Evolutionary conservation across 371 early-diverging fungal species (phyloP).

Genomic region (Mortierella sp.): DNA sequence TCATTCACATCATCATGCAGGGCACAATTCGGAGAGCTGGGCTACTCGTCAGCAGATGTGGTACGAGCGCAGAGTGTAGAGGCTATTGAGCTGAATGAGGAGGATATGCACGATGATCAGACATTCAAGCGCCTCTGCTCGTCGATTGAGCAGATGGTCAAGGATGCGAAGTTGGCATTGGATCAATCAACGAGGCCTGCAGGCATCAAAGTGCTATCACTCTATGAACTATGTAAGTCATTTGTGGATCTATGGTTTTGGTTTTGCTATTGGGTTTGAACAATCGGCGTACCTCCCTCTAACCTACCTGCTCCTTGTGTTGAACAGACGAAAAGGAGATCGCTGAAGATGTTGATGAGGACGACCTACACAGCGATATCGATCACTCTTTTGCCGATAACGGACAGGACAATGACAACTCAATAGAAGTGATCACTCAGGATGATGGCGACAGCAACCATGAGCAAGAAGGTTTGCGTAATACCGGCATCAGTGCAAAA

Average conservation of each 20-base stretch:
- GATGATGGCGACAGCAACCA: background rate
- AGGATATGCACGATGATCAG: constrained; percentile 37
- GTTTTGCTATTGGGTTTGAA: constrained; percentile 4
- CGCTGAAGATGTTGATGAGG: constrained; percentile 2
- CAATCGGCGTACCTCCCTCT: constrained; percentile 13
- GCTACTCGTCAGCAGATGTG: constrained; percentile 27
- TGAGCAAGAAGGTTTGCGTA: background rate
- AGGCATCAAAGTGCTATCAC: constrained; percentile 48
- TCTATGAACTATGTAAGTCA: constrained; percentile 47
- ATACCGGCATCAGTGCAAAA: background rate
- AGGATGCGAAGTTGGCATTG: constrained; percentile 40
- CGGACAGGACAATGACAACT: too few species aligned
- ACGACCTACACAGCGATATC: background rate
- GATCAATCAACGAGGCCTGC: constrained; percentile 37
- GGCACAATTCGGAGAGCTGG: constrained; percentile 23
- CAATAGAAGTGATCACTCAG: background rate
- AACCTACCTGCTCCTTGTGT: background rate
- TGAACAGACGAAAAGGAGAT: background rate
- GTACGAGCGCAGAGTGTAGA: constrained; percentile 38
- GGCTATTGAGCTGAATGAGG: constrained; percentile 44
- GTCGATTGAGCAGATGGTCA: constrained; percentile 39
- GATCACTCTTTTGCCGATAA: too few species aligned
- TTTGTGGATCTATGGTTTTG: background rate
- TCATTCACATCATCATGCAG: background rate
- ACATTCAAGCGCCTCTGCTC: constrained; percentile 43